These are phyloP conservation scores for Phytophthora nicotianae DNA, from an alignment of 352 stramenopile species.

Conservation along the genomic window DNA sequence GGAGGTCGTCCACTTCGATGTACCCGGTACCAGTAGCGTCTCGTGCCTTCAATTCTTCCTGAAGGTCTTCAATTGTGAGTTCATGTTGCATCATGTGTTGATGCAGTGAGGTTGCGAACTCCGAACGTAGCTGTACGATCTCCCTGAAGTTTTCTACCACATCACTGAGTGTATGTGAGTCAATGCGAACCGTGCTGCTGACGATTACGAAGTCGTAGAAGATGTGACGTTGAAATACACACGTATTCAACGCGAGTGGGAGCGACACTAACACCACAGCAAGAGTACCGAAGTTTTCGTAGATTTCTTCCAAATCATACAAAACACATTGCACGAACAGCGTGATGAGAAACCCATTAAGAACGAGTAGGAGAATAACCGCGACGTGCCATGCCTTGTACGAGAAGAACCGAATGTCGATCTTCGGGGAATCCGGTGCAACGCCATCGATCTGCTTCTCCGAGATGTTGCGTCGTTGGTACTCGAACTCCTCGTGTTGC, in stretches of 20 bases:
- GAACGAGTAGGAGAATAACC: slow-evolving; percentile 59
- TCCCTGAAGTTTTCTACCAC: slow-evolving; percentile 69
- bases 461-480: slow-evolving; percentile 15
- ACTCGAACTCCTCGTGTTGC: slow-evolving; percentile 31
- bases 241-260: slow-evolving; percentile 48
- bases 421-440: slow-evolving; percentile 14
- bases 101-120: slow-evolving; percentile 45
- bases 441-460: no score
- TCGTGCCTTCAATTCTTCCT: slow-evolving; percentile 31
- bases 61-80: slow-evolving; percentile 37
- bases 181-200: slow-evolving; percentile 53
- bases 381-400: slow-evolving; percentile 67
- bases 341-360: slow-evolving; percentile 71
- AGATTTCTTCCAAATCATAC: slow-evolving; percentile 44
- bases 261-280: slow-evolving; percentile 45
- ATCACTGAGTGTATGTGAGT: slow-evolving; percentile 53
- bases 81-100: slow-evolving; percentile 30
- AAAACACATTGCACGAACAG: slow-evolving; percentile 63
- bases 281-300: slow-evolving; percentile 40
- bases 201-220: slow-evolving; percentile 68
- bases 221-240: slow-evolving; percentile 59
- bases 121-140: slow-evolving; percentile 50
- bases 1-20: slow-evolving; percentile 51
- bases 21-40: slow-evolving; percentile 33
- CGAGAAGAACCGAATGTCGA: slow-evolving; percentile 54